Evolutionary conservation across 2,329 filamentous ascomycete species (phyloP).

Genomic region (Penicillium vulpinum): DNA sequence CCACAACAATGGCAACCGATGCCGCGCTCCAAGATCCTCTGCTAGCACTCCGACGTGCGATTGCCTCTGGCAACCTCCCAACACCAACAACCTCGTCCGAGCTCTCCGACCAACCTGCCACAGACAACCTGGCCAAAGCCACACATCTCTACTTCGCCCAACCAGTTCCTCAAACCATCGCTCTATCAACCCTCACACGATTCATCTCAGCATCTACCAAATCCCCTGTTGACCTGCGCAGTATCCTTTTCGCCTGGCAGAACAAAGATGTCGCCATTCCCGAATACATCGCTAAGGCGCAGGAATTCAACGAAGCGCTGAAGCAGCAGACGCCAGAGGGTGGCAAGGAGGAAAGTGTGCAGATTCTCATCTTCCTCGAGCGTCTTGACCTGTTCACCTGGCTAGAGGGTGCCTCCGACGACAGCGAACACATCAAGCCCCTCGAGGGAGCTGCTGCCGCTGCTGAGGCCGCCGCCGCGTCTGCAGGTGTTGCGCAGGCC

Average conservation of each 20-base stretch:
- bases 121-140: slow-evolving; percentile 68
- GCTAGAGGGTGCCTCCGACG: slow-evolving; percentile 84
- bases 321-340: slow-evolving; percentile 35
- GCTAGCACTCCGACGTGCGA: slow-evolving; percentile 77
- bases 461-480: slow-evolving; percentile 42
- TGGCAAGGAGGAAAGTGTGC: slow-evolving; percentile 61
- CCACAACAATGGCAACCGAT: slow-evolving; percentile 58
- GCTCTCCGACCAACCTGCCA: slow-evolving; percentile 59
- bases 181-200: slow-evolving; percentile 74
- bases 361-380: slow-evolving; percentile 89
- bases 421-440: slow-evolving; percentile 90
- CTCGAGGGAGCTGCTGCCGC: slow-evolving; percentile 62
- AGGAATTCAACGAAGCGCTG: slow-evolving; percentile 77
- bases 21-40: slow-evolving; percentile 67
- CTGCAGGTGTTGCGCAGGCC: slow-evolving; percentile 44
- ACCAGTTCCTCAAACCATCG: slow-evolving; percentile 61
- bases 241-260: slow-evolving; percentile 93
- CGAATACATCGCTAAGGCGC: slow-evolving; percentile 84
- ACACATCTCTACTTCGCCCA: slow-evolving; percentile 73
- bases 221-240: slow-evolving; percentile 78
- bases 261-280: slow-evolving; percentile 88
- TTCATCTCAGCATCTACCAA: slow-evolving; percentile 74
- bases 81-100: slow-evolving; percentile 72
- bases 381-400: slow-evolving; percentile 88
- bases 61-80: slow-evolving; percentile 68